phyloP scores from a whole-genome alignment of 148 eudicot species.

The Simmondsia chinensis region DNA sequence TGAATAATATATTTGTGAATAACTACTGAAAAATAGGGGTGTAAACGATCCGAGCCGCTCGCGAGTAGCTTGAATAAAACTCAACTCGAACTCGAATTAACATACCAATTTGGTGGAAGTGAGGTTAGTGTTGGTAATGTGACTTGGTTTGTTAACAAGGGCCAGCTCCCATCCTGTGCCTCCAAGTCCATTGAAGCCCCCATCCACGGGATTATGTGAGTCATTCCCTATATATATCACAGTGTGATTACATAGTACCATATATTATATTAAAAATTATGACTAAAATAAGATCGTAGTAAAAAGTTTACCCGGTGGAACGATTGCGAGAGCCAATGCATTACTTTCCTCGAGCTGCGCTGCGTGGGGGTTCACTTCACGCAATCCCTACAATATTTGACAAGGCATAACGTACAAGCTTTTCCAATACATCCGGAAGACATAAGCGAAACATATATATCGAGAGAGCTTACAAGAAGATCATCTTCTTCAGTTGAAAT shows the following conservation, averaged over 20 bases:
- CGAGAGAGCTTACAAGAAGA: slow-evolving; percentile 44
- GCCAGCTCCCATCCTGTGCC: slow-evolving; percentile 92
- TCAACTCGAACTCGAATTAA: no score
- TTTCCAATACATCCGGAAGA: no score
- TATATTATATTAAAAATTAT: no score
- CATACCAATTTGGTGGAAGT: slow-evolving; percentile 56
- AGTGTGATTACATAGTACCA: no score
- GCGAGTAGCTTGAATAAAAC: no score
- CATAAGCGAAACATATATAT: no score
- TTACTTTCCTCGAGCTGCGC: slow-evolving; percentile 76
- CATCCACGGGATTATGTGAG: slow-evolving; percentile 25
- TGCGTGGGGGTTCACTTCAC: slow-evolving; percentile 58
- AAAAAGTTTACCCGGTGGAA: slow-evolving; percentile 54
- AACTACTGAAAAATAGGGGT: no score
- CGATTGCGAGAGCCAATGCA: slow-evolving; percentile 89
- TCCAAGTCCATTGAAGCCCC: slow-evolving; percentile 39
- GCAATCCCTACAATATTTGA: slow-evolving; percentile 48
- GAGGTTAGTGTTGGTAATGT: slow-evolving; percentile 21
- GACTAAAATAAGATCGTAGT: no score
- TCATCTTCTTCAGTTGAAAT: slow-evolving; percentile 51
- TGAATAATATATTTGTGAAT: no score
- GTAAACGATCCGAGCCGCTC: no score
- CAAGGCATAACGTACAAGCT: no score
- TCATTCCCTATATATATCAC: slow-evolving; percentile 52
- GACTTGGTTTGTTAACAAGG: slow-evolving; percentile 78